Conservation (phyloP, 2,329 filamentous ascomycete species). For the Tolypocladium album region DNA sequence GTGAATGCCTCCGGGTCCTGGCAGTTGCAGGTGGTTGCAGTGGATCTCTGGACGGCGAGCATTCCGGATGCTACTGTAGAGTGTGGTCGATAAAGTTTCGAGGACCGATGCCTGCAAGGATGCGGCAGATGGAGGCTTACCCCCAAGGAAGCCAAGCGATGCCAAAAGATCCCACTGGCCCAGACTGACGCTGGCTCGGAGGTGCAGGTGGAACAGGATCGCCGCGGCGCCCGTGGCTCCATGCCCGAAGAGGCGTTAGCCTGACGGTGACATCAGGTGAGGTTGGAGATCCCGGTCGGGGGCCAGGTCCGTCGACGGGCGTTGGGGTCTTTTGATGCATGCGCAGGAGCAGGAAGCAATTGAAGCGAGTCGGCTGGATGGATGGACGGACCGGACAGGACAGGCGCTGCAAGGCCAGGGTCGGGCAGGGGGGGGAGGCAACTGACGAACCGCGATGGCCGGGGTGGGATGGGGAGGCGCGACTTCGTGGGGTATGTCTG, state of each 20-base stretch:
- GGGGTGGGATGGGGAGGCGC: neutral
- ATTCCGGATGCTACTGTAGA: slow-evolving; percentile 16
- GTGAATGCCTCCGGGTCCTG: neutral
- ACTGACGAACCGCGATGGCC: neutral
- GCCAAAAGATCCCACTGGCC: neutral
- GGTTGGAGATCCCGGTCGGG: neutral
- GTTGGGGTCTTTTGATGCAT: neutral
- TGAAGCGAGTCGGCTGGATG: neutral
- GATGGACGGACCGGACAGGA: neutral
- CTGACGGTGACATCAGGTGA: slow-evolving; percentile 4
- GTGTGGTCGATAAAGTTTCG: slow-evolving; percentile 13
- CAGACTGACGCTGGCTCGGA: neutral
- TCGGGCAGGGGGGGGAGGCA: neutral
- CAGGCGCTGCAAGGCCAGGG: neutral
- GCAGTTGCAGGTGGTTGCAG: slow-evolving; percentile 1
- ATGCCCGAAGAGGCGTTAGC: neutral
- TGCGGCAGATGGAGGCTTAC: slow-evolving; percentile 4
- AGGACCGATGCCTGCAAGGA: slow-evolving; percentile 6
- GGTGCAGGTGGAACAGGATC: slow-evolving; percentile 1
- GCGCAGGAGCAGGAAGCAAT: neutral
- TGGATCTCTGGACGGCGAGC: slow-evolving; percentile 14
- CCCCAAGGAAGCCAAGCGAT: neutral
- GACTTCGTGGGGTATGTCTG: slow-evolving; percentile 1
- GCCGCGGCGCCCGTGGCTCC: neutral
- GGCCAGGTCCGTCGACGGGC: neutral